Base-by-base conservation (phyloP, 305 asterid genomes). In the Rubia tinctorum region DNA sequence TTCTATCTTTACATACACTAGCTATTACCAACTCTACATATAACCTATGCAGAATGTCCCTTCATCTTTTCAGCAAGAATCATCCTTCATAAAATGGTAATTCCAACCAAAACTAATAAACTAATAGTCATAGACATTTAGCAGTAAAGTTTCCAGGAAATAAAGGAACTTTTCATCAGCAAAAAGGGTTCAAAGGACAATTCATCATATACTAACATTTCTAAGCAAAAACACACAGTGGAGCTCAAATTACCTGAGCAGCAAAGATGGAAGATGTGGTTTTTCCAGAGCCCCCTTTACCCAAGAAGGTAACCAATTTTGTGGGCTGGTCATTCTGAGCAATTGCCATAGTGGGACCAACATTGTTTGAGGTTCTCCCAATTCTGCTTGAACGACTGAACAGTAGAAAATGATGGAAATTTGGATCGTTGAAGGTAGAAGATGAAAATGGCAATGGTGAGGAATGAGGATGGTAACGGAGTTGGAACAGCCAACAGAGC, bases 231-330 rank as follows among this genome's bases (percentile, higher is more conserved):
- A 39, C 51, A 40, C 51, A 40, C 8, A 17, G 58, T 30, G 20
- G 25, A 30, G 12, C 25, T 71, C 5, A 39, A 7, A 6, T n/a
- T 77, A 94, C 98, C 97, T 91, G 96, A 75, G 99, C 98, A 30
- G 98, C 97, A 79, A 91, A 91, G 74, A 91, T 77, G 72, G 99
- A 88, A 75, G 96, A 86, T 60, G 97, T 88, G 22, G 99, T 94
- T 79, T 94, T 91, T 0, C 99, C 99, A 15, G 97, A 88, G 76
- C 96, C 98, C 74, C 99, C 99, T 87, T 94, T 94, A 42, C 99
- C 98, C 69, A 91, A 73, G 76, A 94, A 94, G 30, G 96, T 91
- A 22, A 91, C 85, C 75, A 94, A 77, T 82, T 88, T 94, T 6
- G 95, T 79, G 80, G 92, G 83, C 18, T 79, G 85, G 73, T 84